Percentiles rank a stretch among this genome's conserved stretches.
phyloP scores from a whole-genome alignment of 2,329 filamentous ascomycete genomes.

The Colletotrichum tanaceti region DNA sequence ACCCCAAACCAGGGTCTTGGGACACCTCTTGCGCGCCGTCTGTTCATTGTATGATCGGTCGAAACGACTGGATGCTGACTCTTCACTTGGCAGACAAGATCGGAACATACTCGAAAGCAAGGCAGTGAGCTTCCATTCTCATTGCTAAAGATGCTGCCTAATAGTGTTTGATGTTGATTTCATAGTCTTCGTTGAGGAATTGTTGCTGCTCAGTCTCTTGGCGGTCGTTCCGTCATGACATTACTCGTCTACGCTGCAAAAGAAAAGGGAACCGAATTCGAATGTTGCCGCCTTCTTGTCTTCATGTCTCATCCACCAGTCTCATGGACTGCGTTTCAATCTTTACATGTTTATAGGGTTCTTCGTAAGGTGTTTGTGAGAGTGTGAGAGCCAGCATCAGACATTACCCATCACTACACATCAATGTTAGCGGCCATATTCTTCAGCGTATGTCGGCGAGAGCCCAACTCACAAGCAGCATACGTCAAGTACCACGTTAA shows the following conservation, averaged over 20 bases:
- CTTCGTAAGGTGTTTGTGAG: neutral
- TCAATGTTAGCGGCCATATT: slow-evolving; percentile 15
- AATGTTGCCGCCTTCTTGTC: slow-evolving; percentile 9
- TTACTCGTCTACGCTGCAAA: slow-evolving; percentile 7
- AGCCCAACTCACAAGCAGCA: slow-evolving; percentile 73
- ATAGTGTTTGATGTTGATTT: neutral
- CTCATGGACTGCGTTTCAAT: neutral
- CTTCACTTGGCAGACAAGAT: neutral
- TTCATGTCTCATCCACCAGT: slow-evolving; percentile 9
- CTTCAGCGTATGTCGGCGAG: neutral
- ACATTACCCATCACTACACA: slow-evolving; percentile 13
- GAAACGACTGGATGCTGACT: neutral
- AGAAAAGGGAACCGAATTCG: neutral
- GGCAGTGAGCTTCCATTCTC: neutral
- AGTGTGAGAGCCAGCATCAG: neutral
- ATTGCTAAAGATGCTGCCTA: slow-evolving; percentile 2
- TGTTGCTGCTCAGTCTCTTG: neutral
- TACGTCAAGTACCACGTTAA: slow-evolving; percentile 88
- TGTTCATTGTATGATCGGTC: neutral
- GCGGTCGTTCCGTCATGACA: neutral
- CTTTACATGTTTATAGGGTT: neutral
- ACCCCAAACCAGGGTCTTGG: neutral
- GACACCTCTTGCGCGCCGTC: neutral
- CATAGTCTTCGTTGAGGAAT: neutral
- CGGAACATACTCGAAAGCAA: neutral